These are phyloP conservation scores for Penicillium daleae DNA, from an alignment of 495 filamentous ascomycete genomes.

Conservation along the genomic window DNA sequence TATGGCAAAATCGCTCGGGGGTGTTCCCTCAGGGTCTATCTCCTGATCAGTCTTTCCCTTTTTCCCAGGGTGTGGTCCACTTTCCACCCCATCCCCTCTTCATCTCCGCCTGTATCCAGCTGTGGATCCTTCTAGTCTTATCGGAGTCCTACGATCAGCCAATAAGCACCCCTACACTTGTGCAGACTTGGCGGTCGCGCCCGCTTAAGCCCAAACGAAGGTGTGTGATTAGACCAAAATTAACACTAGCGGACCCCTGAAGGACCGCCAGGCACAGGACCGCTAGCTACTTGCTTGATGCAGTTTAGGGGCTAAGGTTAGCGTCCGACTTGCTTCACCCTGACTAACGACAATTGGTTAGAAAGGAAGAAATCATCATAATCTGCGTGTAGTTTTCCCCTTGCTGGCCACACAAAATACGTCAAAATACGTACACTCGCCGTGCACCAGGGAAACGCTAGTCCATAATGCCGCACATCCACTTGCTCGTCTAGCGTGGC, in stretches of 20 bases:
- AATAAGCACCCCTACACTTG: neutral
- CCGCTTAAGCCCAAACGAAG: constrained; percentile 1
- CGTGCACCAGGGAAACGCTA: constrained; percentile 11
- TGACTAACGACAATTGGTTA: constrained; percentile 16
- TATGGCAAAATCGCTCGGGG: neutral
- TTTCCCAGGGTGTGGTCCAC: neutral
- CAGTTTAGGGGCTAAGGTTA: constrained; percentile 11
- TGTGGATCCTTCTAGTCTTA: constrained; percentile 11
- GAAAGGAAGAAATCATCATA: constrained; percentile 10
- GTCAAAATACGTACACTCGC: constrained; percentile 1
- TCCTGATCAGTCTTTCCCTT: neutral
- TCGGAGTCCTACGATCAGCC: constrained; percentile 6
- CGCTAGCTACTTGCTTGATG: constrained; percentile 8
- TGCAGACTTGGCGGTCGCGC: constrained; percentile 6
- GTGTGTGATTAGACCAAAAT: neutral
- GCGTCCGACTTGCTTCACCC: constrained; percentile 1
- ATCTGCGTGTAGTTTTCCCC: constrained; percentile 24
- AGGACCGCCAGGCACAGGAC: constrained; percentile 24
- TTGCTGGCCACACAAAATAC: constrained; percentile 18
- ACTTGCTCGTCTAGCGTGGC: constrained; percentile 21
- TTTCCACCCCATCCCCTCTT: neutral
- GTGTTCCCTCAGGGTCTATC: neutral
- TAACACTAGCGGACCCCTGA: neutral
- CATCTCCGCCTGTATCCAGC: constrained; percentile 4
- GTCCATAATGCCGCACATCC: constrained; percentile 20